Percentiles rank a stretch among this genome's conserved stretches.
Evolutionary conservation across 306 rosid species (phyloP).

Genomic region (Vicia sativa): DNA sequence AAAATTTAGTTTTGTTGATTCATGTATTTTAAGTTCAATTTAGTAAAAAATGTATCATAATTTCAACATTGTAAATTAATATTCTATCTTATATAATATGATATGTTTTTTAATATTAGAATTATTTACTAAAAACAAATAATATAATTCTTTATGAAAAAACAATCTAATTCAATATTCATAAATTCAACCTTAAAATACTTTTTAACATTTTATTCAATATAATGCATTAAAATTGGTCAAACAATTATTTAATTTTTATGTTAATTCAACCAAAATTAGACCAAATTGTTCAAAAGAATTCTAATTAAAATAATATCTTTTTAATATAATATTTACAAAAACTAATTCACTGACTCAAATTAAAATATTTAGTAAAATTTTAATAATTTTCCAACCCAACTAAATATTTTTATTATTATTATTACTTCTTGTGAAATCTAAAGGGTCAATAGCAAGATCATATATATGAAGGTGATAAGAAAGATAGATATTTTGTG

Average conservation of each 20-base stretch:
- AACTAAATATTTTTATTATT: too few relatives aligned
- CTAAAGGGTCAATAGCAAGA: too few relatives aligned
- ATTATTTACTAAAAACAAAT: not conserved
- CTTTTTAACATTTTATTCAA: not conserved
- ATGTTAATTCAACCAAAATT: not conserved
- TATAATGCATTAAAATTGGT: not conserved
- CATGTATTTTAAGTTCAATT: not conserved
- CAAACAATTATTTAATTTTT: not conserved
- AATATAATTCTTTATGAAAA: not conserved
- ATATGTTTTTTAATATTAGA: not conserved
- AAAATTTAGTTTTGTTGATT: not conserved
- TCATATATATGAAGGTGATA: slow-evolving; percentile 33
- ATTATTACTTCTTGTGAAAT: too few relatives aligned
- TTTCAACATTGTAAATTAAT: not conserved
- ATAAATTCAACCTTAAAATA: not conserved
- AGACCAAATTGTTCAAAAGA: not conserved
- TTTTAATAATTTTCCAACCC: too few relatives aligned
- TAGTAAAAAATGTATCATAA: not conserved
- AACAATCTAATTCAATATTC: not conserved
- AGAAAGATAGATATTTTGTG: slow-evolving; percentile 42
- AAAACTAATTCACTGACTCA: too few relatives aligned
- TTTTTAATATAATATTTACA: too few relatives aligned
- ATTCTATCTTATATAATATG: not conserved
- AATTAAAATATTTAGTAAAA: too few relatives aligned
- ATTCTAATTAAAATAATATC: too few relatives aligned